Base-by-base conservation (phyloP, 164 flowering plant genomes). In the Nymphaea thermarum region DNA sequence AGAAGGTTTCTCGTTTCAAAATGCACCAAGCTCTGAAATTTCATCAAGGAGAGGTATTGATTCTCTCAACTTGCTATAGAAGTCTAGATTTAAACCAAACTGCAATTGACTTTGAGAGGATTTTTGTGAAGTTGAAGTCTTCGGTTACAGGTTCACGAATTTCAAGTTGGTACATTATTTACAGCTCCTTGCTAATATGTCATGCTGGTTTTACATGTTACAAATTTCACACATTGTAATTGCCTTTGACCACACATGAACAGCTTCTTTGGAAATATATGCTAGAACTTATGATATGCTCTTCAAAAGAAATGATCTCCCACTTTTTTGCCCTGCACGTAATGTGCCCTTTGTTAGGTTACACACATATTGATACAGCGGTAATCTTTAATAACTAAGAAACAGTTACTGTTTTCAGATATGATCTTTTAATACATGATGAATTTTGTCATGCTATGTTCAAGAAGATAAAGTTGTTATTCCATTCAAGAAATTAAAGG, bases 21-120 rank as follows among this genome's bases (percentile, higher is more conserved):
- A 87, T 94, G 99, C 99, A 92, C 72, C 99, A 94, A 71, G 68
- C 78, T 63, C 77, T 92, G 76, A 94, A 94, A 78, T 77, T 88
- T 76, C 85, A 79, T 65, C 64, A 84, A 68, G 76, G 82, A 71
- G 86, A 94, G 95, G 98, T 89, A 76, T 64, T 59, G 60, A 16
- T 51, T 2, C 47, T 71, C 42, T 44, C 43, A 17, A 59, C 0
- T 25, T 25, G 36, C 36, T 25, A 25, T 25, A 25, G 36, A 25
- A 25, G 36, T 25, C 36, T 25, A 25, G 36, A 25, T 25, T 25
- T 25, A 25, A 25, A 25, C 36, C 36, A 25, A 25, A 25, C 36
- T 25, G 36, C 36, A 25, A 25, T 1, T 25, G 36, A 25, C 36
- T 25, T 25, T 25, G 36, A 25, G 36, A 25, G 36, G 36, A 25